A percentile compares a stretch with the other conserved stretches of the same genome.
These are phyloP conservation scores for Sporothrix dimorphospora DNA, from an alignment of 2,329 filamentous ascomycete species.

Conservation along the genomic window DNA sequence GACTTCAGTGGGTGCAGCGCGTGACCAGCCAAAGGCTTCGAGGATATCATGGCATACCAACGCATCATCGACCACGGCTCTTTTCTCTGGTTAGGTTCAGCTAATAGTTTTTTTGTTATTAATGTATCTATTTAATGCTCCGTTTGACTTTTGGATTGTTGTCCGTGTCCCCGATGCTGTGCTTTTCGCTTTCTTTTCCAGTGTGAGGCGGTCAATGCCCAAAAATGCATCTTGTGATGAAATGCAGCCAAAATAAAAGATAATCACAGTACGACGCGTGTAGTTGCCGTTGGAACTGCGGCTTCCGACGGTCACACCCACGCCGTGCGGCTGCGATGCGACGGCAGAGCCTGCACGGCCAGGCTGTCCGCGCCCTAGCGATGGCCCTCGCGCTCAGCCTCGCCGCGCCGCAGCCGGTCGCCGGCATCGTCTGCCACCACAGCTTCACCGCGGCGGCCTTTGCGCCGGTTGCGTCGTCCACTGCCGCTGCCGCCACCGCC, in stretches of 20 bases:
- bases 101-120: background rate
- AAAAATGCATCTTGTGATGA: background rate
- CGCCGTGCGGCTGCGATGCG: background rate
- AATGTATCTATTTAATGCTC: conserved; percentile 8
- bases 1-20: background rate
- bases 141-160: background rate
- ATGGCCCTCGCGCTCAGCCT: conserved; percentile 56
- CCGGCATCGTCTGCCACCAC: conserved; percentile 54
- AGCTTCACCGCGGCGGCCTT: conserved; percentile 54
- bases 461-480: conserved; percentile 47
- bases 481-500: conserved; percentile 42
- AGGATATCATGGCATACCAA: background rate
- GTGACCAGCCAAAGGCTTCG: background rate
- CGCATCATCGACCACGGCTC: background rate
- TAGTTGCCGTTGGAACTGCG: too few relatives aligned
- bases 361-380: conserved; percentile 12
- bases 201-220: background rate
- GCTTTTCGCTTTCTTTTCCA: conserved; percentile 7
- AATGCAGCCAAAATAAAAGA: background rate
- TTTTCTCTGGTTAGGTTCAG: background rate
- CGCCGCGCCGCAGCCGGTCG: conserved; percentile 58
- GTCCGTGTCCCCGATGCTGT: conserved; percentile 3
- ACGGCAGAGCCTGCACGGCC: too few relatives aligned
- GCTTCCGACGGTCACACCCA: background rate
- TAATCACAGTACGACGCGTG: background rate